Evolutionary conservation across 1,139 yeast genomes (phyloP).

Genomic region (Candida frijolesensis): DNA sequence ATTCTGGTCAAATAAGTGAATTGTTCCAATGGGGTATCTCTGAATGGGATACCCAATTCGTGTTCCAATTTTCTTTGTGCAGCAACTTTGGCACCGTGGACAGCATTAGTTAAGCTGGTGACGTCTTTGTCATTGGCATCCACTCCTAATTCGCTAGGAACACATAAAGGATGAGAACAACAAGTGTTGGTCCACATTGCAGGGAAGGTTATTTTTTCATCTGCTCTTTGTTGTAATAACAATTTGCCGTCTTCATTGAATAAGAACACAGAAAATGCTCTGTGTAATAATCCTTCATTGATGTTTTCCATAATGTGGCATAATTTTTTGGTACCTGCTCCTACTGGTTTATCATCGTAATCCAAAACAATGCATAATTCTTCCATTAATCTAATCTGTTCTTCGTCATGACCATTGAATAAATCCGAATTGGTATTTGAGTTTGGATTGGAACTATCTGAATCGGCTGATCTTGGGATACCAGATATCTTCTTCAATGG

Average conservation of each 20-base stretch:
- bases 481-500: conserved; percentile 54
- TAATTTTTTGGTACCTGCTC: conserved; percentile 91
- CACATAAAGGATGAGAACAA: conserved; percentile 94
- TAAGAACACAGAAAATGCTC: conserved; percentile 93
- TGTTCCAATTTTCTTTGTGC: conserved; percentile 92
- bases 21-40: conserved; percentile 62
- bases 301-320: conserved; percentile 92
- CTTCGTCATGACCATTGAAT: conserved; percentile 87
- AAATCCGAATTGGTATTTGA: conserved; percentile 26
- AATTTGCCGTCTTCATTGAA: conserved; percentile 78
- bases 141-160: conserved; percentile 75
- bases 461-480: conserved; percentile 38
- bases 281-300: conserved; percentile 79
- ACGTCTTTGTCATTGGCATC: conserved; percentile 35
- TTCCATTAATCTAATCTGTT: conserved; percentile 93
- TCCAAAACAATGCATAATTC: conserved; percentile 94
- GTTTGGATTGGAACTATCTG: conserved; percentile 16
- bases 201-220: conserved; percentile 95
- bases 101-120: conserved; percentile 48
- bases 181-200: conserved; percentile 98
- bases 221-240: conserved; percentile 90
- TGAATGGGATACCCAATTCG: conserved; percentile 80
- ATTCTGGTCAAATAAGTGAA: conserved; percentile 90
- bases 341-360: conserved; percentile 82
- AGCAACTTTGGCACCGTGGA: conserved; percentile 81